Conservation (phyloP, 148 eudicot genomes). For the Spergularia bocconei region DNA sequence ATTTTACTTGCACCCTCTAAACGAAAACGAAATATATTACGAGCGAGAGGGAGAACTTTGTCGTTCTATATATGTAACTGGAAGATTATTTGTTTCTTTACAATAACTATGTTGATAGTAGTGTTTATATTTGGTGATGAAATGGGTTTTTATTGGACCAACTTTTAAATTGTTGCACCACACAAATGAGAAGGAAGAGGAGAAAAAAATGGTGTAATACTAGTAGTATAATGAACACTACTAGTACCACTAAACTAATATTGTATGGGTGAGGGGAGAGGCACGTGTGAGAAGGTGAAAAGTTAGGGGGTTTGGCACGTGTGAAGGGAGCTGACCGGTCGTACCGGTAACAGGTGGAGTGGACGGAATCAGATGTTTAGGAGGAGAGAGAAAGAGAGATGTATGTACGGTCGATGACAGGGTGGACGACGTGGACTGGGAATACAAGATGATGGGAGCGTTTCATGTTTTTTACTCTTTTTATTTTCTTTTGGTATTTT, state of each 20-base stretch:
- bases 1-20: neutral
- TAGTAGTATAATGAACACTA: neutral
- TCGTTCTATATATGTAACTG: neutral
- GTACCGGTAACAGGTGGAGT: slow-evolving; percentile 28
- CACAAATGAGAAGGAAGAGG: neutral
- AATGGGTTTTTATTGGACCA: neutral
- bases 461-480: too few species aligned
- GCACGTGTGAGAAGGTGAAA: slow-evolving; percentile 32
- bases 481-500: neutral
- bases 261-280: slow-evolving; percentile 35
- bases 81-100: too few species aligned
- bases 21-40: neutral
- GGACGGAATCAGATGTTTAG: slow-evolving; percentile 36
- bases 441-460: slow-evolving; percentile 5
- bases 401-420: slow-evolving; percentile 31
- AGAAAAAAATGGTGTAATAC: slow-evolving; percentile 9
- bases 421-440: slow-evolving; percentile 38
- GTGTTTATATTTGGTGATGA: too few species aligned
- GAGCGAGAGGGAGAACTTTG: neutral
- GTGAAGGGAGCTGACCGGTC: slow-evolving; percentile 22
- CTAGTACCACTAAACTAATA: neutral
- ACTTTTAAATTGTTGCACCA: slow-evolving; percentile 38
- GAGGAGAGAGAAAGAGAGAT: slow-evolving; percentile 16
- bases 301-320: slow-evolving; percentile 31
- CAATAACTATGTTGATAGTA: too few species aligned